These are phyloP conservation scores for Globisporangium viniferum DNA, from an alignment of 352 stramenopile species.

Conservation along the genomic window DNA sequence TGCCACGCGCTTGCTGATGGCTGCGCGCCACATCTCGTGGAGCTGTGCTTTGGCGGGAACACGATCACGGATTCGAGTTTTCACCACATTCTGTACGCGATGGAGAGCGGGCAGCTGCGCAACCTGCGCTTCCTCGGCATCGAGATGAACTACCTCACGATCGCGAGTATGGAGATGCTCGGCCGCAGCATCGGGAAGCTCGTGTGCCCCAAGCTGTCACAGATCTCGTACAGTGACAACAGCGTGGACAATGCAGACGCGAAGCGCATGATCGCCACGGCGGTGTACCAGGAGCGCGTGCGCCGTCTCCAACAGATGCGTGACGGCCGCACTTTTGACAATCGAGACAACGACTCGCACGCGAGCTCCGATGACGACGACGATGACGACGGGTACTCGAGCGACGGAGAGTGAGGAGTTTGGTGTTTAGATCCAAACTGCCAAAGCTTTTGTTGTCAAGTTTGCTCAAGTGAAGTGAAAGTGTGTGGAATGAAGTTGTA, in stretches of 20 bases:
- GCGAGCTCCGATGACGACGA: constrained; percentile 28
- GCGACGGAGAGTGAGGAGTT: constrained; percentile 29
- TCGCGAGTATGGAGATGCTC: constrained; percentile 84
- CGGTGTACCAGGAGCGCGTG: constrained; percentile 77
- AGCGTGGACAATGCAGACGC: constrained; percentile 70
- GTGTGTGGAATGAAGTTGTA: background rate
- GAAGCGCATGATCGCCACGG: constrained; percentile 72
- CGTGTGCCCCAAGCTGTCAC: constrained; percentile 70
- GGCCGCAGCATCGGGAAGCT: constrained; percentile 79
- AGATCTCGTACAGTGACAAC: constrained; percentile 88
- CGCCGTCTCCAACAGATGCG: constrained; percentile 51
- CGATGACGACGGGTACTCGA: constrained; percentile 26
- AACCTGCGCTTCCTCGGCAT: constrained; percentile 75
- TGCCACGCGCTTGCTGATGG: constrained; percentile 72
- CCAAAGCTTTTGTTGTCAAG: constrained; percentile 7
- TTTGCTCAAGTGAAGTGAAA: constrained; percentile 3
- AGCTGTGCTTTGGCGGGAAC: constrained; percentile 81
- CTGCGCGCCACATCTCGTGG: constrained; percentile 57
- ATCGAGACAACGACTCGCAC: constrained; percentile 28
- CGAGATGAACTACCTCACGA: constrained; percentile 84
- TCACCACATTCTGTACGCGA: constrained; percentile 75
- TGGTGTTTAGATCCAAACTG: background rate
- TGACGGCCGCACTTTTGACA: constrained; percentile 27
- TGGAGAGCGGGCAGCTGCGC: constrained; percentile 67
- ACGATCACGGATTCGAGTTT: constrained; percentile 85